Evolutionary conservation across 2,329 filamentous ascomycete species (phyloP), one percentile per base, ranked within the genome.

Genomic region (Leptographium flavum): DNA sequence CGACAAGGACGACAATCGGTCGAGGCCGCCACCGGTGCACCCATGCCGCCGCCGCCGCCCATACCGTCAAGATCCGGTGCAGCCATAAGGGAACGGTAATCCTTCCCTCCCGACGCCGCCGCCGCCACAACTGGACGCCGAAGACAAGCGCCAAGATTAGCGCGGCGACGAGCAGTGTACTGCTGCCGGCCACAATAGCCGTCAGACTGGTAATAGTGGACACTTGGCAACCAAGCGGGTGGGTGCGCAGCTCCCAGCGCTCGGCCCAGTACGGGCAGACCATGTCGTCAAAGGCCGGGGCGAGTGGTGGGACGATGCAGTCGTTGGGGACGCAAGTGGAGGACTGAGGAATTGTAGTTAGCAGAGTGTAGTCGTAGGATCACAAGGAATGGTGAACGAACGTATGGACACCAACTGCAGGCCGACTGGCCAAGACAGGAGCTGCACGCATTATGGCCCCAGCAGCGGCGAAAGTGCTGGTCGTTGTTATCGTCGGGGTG

Each of bases 331-430:
- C 66, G 54, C 73, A 77, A 1, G 68, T 66, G 57, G 66, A 70
- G 5, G 71, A 70, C 71, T 74, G 46, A 33, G 33, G 48, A 41
- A 23, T 21, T 5, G 44, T 31, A n/a, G 17, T 31, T 19, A 32
- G 39, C 35, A 14, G 14, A n/a, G n/a, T n/a, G n/a, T n/a, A n/a
- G n/a, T 15, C 28, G 11, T 33, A 35, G 17, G n/a, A n/a, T n/a
- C n/a, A n/a, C n/a, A n/a, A n/a, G n/a, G n/a, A n/a, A 11, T 7
- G 27, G 27, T 8, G 8, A 3, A 41, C 66, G 43, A 60, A 73
- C 70, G 54, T 66, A 71, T 17, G 71, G 70, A 56, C 70, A 74
- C 71, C 70, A 74, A 48, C 67, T 69, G 51, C 70, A 74, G 42
- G 62, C 57, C 4, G 61, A 50, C 19, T 61, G 51, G 32, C 51